A percentile compares a stretch with the other conserved stretches of the same genome.
Conservation (phyloP, 116 monocot genomes). For the Posidonia oceanica region DNA sequence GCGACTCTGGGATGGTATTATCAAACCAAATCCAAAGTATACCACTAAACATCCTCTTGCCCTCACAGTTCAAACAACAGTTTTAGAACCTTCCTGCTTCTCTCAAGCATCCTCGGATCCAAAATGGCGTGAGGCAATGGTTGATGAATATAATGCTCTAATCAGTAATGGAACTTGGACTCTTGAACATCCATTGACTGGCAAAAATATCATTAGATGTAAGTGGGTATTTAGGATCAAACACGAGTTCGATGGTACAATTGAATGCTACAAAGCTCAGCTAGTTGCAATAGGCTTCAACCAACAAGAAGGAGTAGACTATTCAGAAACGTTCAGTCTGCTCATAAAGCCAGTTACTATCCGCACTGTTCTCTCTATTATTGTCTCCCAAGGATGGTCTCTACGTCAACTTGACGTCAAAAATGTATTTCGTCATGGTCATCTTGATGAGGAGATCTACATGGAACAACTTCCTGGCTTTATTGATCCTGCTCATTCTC, state of each 20-base stretch:
- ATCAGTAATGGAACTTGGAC: too few species aligned
- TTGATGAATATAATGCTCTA: too few species aligned
- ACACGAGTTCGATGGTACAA: not conserved
- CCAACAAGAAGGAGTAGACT: not conserved
- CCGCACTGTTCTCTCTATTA: not conserved
- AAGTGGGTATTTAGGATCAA: not conserved
- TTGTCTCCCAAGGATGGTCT: not conserved
- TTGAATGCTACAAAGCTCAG: not conserved
- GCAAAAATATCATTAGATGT: too few species aligned
- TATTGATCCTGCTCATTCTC: not conserved
- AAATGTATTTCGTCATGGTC: not conserved
- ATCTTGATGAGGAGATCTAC: not conserved
- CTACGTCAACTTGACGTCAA: not conserved
- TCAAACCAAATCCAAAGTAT: too few species aligned
- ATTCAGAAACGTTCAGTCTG: not conserved
- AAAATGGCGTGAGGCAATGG: too few species aligned
- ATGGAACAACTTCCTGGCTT: not conserved
- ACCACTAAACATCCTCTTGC: too few species aligned
- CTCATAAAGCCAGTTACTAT: not conserved
- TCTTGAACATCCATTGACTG: too few species aligned
- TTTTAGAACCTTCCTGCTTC: too few species aligned
- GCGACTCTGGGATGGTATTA: too few species aligned
- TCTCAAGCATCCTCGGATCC: too few species aligned
- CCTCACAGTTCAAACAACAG: too few species aligned
- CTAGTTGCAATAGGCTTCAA: not conserved